phyloP scores from a whole-genome alignment of 192 early-diverging fungal genomes.

The Backusella parvicylindrica region DNA sequence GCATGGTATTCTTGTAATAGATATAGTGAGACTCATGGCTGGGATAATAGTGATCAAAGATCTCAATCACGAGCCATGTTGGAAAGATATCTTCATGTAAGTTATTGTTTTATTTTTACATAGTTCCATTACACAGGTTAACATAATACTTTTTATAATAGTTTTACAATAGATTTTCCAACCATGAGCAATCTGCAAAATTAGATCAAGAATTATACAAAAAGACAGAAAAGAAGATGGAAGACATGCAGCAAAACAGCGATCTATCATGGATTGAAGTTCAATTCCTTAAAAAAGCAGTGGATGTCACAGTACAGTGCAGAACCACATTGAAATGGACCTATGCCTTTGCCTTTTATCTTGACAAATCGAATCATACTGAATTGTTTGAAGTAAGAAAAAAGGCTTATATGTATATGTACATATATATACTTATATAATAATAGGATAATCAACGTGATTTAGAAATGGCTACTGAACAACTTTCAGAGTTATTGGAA shows the following conservation, averaged over 20 bases:
- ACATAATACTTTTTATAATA: slow-evolving; percentile 19
- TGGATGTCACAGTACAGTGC: slow-evolving; percentile 83
- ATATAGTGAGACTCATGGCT: slow-evolving; percentile 86
- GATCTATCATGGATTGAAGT: slow-evolving; percentile 98
- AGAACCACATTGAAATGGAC: slow-evolving; percentile 97
- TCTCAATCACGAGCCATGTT: slow-evolving; percentile 84
- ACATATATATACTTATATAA: too few relatives aligned
- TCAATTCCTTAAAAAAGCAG: slow-evolving; percentile 92
- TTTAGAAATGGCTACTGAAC: slow-evolving; percentile 97
- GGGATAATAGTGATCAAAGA: slow-evolving; percentile 82
- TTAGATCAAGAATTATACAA: slow-evolving; percentile 76
- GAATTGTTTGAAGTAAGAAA: slow-evolving; percentile 72
- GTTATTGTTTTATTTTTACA: slow-evolving; percentile 12
- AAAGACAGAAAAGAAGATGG: slow-evolving; percentile 94
- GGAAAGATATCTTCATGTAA: slow-evolving; percentile 93
- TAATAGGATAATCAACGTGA: slow-evolving; percentile 88
- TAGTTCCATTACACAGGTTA: not conserved
- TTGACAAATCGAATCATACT: slow-evolving; percentile 81
- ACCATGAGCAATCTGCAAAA: slow-evolving; percentile 94
- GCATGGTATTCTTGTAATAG: slow-evolving; percentile 98
- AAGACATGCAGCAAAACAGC: slow-evolving; percentile 87
- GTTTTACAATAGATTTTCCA: slow-evolving; percentile 97
- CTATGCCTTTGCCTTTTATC: slow-evolving; percentile 95
- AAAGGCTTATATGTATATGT: too few relatives aligned
- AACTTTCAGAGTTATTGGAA: slow-evolving; percentile 89